These are phyloP conservation scores for Phascolomyces articulosus DNA, from an alignment of 371 early-diverging fungal genomes.

Conservation along the genomic window DNA sequence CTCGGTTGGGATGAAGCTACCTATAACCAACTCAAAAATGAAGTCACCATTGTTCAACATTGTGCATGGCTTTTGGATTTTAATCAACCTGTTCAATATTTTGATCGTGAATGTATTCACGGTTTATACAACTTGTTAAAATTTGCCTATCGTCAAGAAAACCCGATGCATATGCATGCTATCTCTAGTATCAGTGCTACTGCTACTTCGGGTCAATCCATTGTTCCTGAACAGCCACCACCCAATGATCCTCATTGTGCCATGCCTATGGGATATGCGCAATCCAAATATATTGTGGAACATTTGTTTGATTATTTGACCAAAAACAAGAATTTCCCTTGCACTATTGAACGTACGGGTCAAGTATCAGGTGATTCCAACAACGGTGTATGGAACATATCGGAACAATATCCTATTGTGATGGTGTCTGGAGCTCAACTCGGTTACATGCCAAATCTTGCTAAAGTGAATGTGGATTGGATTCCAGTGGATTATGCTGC, in stretches of 20 bases:
- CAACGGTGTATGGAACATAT: slow-evolving; percentile 46
- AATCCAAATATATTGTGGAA: slow-evolving; percentile 51
- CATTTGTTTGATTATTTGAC: slow-evolving; percentile 32
- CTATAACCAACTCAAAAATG: slow-evolving; percentile 24
- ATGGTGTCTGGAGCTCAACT: slow-evolving; percentile 30
- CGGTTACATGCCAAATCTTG: slow-evolving; percentile 20
- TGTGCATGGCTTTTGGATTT: slow-evolving; percentile 47
- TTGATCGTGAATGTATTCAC: slow-evolving; percentile 37
- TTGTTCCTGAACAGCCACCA: slow-evolving; percentile 27
- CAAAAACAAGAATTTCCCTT: slow-evolving; percentile 34
- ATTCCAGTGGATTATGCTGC: slow-evolving; percentile 36
- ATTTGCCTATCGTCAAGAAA: slow-evolving; percentile 33
- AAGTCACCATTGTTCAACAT: slow-evolving; percentile 39
- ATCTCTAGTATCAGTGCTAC: slow-evolving; percentile 38
- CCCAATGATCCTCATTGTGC: slow-evolving; percentile 31
- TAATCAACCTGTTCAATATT: slow-evolving; percentile 33
- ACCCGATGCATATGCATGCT: slow-evolving; percentile 43
- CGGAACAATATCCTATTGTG: slow-evolving; percentile 45
- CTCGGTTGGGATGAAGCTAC: slow-evolving; percentile 32
- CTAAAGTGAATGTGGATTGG: slow-evolving; percentile 33
- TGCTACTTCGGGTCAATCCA: slow-evolving; percentile 14
- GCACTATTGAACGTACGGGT: slow-evolving; percentile 39
- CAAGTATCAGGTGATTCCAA: slow-evolving; percentile 44
- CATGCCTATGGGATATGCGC: slow-evolving; percentile 49
- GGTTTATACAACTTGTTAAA: slow-evolving; percentile 40